Evolutionary conservation across 257 asterid genomes (phyloP).

Genomic region (Jacaranda mimosifolia): DNA sequence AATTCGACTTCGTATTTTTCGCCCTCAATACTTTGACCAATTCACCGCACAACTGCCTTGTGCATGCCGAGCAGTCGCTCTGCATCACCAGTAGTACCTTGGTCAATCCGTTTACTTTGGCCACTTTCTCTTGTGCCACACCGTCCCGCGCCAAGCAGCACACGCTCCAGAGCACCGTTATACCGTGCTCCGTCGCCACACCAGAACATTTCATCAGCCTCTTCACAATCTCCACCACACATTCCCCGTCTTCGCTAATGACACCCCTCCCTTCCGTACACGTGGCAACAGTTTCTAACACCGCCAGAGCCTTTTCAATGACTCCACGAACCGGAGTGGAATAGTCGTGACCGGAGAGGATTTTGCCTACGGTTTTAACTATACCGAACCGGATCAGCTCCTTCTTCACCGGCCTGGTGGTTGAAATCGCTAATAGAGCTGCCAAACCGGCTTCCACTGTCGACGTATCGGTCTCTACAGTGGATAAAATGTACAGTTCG

Average conservation of each 20-base stretch:
- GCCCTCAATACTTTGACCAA: constrained; percentile 81
- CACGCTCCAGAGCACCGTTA: constrained; percentile 88
- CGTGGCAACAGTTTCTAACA: constrained; percentile 66
- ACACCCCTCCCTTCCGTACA: constrained; percentile 85
- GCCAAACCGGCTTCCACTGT: constrained; percentile 67
- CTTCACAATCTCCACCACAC: constrained; percentile 70
- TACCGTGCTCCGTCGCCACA: constrained; percentile 83
- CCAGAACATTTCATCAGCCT: constrained; percentile 78
- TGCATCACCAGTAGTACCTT: constrained; percentile 91
- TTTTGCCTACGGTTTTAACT: constrained; percentile 50
- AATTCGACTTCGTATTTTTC: constrained; percentile 67
- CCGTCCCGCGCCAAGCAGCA: constrained; percentile 72
- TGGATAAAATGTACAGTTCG: constrained; percentile 54
- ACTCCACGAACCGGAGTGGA: constrained; percentile 42
- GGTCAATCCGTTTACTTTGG: constrained; percentile 68
- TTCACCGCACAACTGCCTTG: constrained; percentile 78
- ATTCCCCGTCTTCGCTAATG: constrained; percentile 60
- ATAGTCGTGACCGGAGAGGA: constrained; percentile 52
- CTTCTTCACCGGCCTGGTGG: constrained; percentile 64
- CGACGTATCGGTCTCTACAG: constrained; percentile 38
- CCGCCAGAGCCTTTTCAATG: constrained; percentile 55
- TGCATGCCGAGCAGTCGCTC: constrained; percentile 65
- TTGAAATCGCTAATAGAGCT: constrained; percentile 58
- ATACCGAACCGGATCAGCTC: constrained; percentile 77
- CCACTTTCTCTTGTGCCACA: constrained; percentile 62